These are phyloP conservation scores for Clavispora carvajalis DNA, from an alignment of 805 yeast genomes.

Conservation along the genomic window DNA sequence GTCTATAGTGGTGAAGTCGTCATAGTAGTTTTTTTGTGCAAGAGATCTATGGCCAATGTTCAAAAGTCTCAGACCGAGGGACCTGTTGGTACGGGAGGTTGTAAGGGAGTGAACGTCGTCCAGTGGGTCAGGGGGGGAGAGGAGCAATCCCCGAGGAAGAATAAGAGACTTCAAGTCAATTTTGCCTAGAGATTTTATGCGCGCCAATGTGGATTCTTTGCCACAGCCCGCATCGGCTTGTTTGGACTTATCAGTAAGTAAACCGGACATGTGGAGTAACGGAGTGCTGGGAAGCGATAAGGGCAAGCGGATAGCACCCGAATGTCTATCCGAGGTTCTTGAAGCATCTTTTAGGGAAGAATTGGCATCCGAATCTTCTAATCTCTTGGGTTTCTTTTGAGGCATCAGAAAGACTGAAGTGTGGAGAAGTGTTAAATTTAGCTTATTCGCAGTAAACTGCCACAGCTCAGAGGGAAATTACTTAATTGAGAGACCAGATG, in stretches of 20 bases:
- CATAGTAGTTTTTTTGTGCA: constrained; percentile 34
- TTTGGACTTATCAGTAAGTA: background rate
- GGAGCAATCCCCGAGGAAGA: background rate
- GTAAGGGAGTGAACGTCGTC: background rate
- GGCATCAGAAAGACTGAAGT: too few relatives aligned
- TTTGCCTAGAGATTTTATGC: constrained; percentile 2
- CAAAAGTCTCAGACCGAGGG: background rate
- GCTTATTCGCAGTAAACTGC: too few relatives aligned
- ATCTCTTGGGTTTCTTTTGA: background rate
- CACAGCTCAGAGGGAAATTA: too few relatives aligned
- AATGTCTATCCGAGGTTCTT: background rate
- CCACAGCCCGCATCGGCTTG: background rate
- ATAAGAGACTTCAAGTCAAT: constrained; percentile 1
- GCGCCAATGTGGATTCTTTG: background rate
- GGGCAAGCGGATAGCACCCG: background rate
- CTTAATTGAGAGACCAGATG: too few relatives aligned
- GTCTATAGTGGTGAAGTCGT: constrained; percentile 58
- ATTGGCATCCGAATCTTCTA: background rate
- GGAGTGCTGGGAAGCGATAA: constrained; percentile 1
- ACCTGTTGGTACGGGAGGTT: constrained; percentile 1
- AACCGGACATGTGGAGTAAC: background rate
- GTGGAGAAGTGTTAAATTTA: too few relatives aligned
- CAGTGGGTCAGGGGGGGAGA: background rate
- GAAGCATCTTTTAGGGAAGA: background rate
- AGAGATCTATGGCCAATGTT: background rate